Evolutionary conservation across 2,329 filamentous ascomycete species (phyloP), one percentile per base, ranked within the genome.

Genomic region (Chaetomiaceae sp.): DNA sequence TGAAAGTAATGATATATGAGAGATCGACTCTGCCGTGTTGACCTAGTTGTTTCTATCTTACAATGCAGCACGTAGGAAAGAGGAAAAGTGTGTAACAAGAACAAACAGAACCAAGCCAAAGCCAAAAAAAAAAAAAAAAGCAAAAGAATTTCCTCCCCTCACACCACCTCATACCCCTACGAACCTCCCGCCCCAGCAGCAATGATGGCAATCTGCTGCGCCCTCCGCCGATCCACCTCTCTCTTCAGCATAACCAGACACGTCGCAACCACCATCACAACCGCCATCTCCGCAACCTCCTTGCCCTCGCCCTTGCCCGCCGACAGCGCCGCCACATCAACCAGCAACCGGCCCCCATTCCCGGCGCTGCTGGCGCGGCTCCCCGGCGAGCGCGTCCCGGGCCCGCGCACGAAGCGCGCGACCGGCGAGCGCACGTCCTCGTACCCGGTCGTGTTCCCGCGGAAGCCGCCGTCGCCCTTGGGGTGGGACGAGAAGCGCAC

Each of bases 241-340:
- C 78, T 81, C 75, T 86, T 85, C 59, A 86, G 64, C 81, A 86
- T 83, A 14, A 76, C 66, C 51, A 86, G 59, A 53, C 76, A 81
- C 14, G 78, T 83, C 38, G 76, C 74, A 16, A 85, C 72, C 9
- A 78, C 71, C 18, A 84, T 56, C n/a, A 73, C 68, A 60, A 80
- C 71, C 13, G 69, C 69, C 54, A 78, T 65, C 61, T 78, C 66
- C 20, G 61, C 53, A 32, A 68, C 64, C 48, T 57, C 60, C 23
- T 62, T 62, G 14, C 2, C 46, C 5, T 3, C 42, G 13, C 16
- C 36, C 11, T 20, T 34, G 4, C 10, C 29, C 32, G 27, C 50
- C 27, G 25, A 59, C 56, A n/a, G 9, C 25, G 75, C 1, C 4
- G 47, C 30, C 36, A 56, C 54, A n/a, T 77, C 75, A 52, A 77